phyloP scores from a whole-genome alignment of 352 stramenopile species.

The Hyaloperonospora brassicae region DNA sequence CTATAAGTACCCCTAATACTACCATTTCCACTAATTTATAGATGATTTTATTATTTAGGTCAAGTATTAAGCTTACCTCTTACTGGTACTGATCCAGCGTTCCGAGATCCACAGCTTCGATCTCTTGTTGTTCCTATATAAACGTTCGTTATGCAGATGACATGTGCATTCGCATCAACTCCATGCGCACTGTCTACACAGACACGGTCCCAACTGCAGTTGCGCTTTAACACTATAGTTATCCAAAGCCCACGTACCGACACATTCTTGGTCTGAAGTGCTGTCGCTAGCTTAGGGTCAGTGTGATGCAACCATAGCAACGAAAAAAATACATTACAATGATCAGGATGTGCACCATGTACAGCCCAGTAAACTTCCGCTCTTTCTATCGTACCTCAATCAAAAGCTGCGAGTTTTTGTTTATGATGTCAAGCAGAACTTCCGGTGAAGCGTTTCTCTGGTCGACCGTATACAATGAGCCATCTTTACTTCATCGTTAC shows the following conservation, averaged over 20 bases:
- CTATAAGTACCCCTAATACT: too few species aligned
- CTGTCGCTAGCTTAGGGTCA: slow-evolving; percentile 56
- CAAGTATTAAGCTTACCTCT: too few species aligned
- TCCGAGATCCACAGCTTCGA: slow-evolving; percentile 54
- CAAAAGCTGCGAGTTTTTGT: slow-evolving; percentile 73
- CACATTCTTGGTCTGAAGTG: slow-evolving; percentile 60
- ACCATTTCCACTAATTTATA: too few species aligned
- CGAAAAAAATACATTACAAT: too few species aligned
- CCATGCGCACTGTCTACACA: too few species aligned
- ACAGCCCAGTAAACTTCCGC: not conserved
- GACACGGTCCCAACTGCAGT: not conserved
- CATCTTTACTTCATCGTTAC: not conserved
- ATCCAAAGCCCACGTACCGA: slow-evolving; percentile 39
- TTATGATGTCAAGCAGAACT: slow-evolving; percentile 73
- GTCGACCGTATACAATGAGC: not conserved
- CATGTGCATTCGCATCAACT: slow-evolving; percentile 82
- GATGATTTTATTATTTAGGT: too few species aligned
- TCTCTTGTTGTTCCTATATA: slow-evolving; percentile 76
- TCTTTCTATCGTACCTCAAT: slow-evolving; percentile 28
- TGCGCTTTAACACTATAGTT: not conserved
- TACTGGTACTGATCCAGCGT: slow-evolving; percentile 78
- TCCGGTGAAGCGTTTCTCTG: slow-evolving; percentile 58
- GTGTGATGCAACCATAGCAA: slow-evolving; percentile 44
- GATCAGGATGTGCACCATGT: not conserved
- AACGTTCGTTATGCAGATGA: slow-evolving; percentile 63